Evolutionary conservation across 148 eudicot genomes (phyloP).

Genomic region (Diospyros lotus): DNA sequence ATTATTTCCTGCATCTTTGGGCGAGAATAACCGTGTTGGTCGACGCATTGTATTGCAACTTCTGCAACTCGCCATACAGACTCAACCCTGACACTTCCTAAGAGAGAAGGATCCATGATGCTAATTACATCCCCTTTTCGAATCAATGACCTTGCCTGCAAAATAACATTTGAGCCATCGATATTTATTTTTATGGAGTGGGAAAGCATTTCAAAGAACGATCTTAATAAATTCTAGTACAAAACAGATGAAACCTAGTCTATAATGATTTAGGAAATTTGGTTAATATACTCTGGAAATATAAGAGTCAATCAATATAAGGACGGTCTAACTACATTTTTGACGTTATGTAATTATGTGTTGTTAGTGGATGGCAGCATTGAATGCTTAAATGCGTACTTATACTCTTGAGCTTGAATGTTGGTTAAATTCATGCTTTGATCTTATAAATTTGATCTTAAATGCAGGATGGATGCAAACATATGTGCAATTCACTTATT

Average conservation of each 20-base stretch:
- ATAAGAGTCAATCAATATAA: not conserved
- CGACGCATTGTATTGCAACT: conserved; percentile 83
- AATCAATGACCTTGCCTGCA: conserved; percentile 84
- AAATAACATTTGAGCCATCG: not conserved
- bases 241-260: not conserved
- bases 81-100: conserved; percentile 55
- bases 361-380: not conserved
- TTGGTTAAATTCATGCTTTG: not conserved
- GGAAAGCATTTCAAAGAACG: not conserved
- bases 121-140: conserved; percentile 84
- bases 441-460: not conserved
- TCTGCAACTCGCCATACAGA: conserved; percentile 95
- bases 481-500: not conserved
- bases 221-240: not conserved
- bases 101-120: conserved; percentile 74
- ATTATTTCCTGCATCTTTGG: conserved; percentile 93
- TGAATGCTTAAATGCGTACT: not conserved
- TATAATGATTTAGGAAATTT: not conserved
- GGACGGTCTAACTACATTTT: not conserved
- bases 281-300: not conserved
- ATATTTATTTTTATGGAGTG: not conserved
- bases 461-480: not conserved
- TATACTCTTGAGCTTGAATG: not conserved
- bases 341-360: not conserved
- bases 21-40: conserved; percentile 57